These are phyloP conservation scores for Cladophialophora yegresii DNA, from an alignment of 2,329 filamentous ascomycete species.

Conservation along the genomic window DNA sequence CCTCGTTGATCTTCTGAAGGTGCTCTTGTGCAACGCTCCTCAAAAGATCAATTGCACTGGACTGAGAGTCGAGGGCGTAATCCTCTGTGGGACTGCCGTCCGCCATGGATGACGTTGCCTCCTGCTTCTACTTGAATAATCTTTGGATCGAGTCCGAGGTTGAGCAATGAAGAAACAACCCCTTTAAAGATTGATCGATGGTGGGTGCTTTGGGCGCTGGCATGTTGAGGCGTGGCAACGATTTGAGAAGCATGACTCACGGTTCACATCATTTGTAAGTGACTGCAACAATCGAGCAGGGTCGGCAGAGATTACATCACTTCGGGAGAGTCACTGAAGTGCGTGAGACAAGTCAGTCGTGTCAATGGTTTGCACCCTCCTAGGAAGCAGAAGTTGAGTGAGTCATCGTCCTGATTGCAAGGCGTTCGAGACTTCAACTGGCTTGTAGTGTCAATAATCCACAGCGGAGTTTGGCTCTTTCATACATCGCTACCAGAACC, in stretches of 20 bases:
- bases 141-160: not conserved
- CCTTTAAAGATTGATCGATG: not conserved
- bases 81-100: not conserved
- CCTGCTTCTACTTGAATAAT: not conserved
- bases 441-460: not conserved
- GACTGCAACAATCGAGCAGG: not conserved
- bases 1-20: slow-evolving; percentile 25
- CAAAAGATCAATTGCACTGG: slow-evolving; percentile 14
- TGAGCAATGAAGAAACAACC: not conserved
- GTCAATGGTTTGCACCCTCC: not conserved
- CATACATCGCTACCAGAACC: not conserved
- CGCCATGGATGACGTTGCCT: slow-evolving; percentile 7
- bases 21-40: slow-evolving; percentile 28
- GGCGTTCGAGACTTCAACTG: not conserved
- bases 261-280: not conserved
- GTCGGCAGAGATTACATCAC: not conserved
- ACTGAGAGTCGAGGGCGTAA: not conserved
- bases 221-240: slow-evolving; percentile 3
- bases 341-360: not conserved
- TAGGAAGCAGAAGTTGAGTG: not conserved
- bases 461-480: not conserved
- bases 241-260: slow-evolving; percentile 4
- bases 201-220: not conserved
- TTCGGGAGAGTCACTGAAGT: not conserved
- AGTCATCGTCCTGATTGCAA: not conserved